Conservation (phyloP, 2,329 filamentous ascomycete species). For the Colletotrichum musicola region DNA sequence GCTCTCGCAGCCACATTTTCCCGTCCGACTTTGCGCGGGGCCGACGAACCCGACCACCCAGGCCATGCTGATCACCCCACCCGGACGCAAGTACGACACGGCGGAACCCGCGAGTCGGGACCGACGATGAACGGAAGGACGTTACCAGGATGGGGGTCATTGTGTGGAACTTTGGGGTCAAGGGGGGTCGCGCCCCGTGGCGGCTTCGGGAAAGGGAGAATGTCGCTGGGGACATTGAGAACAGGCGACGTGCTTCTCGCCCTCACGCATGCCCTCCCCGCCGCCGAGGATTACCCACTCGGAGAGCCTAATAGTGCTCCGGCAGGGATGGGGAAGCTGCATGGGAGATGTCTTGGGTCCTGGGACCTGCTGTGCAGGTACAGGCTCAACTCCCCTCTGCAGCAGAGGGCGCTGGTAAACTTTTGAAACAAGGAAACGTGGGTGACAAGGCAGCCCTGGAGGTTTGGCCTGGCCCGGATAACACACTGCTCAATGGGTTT, state of each 20-base stretch:
- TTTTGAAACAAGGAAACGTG: slow-evolving; percentile 34
- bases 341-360: slow-evolving; percentile 7
- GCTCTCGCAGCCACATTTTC: slow-evolving; percentile 15
- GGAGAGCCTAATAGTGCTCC: slow-evolving; percentile 23
- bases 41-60: slow-evolving; percentile 25
- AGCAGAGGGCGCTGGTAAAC: slow-evolving; percentile 46
- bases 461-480: slow-evolving; percentile 50
- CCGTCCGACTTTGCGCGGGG: slow-evolving; percentile 8
- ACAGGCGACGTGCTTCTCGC: slow-evolving; percentile 32
- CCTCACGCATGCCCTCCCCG: slow-evolving; percentile 31
- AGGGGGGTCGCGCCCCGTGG: slow-evolving; percentile 26
- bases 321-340: slow-evolving; percentile 22
- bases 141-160: slow-evolving; percentile 35
- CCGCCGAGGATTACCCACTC: neutral
- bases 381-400: slow-evolving; percentile 4
- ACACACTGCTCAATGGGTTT: slow-evolving; percentile 55
- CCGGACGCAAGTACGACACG: slow-evolving; percentile 30
- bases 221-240: slow-evolving; percentile 5
- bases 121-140: slow-evolving; percentile 22
- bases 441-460: slow-evolving; percentile 40
- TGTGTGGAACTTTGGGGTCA: slow-evolving; percentile 24
- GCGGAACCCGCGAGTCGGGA: slow-evolving; percentile 38
- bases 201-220: slow-evolving; percentile 9
- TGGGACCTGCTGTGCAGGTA: slow-evolving; percentile 31
- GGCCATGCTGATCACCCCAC: slow-evolving; percentile 39